Base-by-base conservation (phyloP, 805 yeast genomes). In the Spathaspora passalidarum region DNA sequence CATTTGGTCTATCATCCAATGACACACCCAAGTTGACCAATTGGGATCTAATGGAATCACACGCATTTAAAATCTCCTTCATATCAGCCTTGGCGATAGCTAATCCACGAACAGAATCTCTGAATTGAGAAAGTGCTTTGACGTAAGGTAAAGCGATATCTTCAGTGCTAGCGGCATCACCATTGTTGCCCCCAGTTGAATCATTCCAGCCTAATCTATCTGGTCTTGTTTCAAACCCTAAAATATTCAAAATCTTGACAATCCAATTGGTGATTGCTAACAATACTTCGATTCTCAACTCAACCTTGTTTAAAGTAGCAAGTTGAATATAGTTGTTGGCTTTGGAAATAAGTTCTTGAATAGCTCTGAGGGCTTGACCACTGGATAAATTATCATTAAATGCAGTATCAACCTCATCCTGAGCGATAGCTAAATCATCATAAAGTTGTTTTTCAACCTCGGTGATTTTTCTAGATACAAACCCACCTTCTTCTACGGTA, bases 301-400 rank as follows among this genome's bases (percentile, higher is more conserved):
- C 81, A 40, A 49, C 41, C 11, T 69, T 52, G 4, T 78, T 76
- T 19, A 60, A 63, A n/a, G 76, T 59, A 8, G 80, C 62, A 25
- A 47, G 35, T 52, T 69, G 76, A 37, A 91, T 80, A 61, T 92
- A 94, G 32, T 81, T 77, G 63, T 94, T 92, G 6, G 88, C 60
- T 46, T 73, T 76, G 23, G 85, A 79, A 4, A 92, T 84, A 46
- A 94, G 68, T 14, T 86, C 95, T 49, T 78, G 68, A 42, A 94
- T 56, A 1, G 71, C 60, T 52, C 85, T 80, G 47, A 94, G 64
- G 0, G 84, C 97, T 46, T 69, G 75, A 18, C 96, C 94, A 1
- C 94, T 86, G 2, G 91, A 68, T 51, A 94, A 73, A 61, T 89
- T 94, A 62, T 94, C 99, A 67, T 96, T 84, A 69, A 94, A 87